Conservation (phyloP, 805 yeast species). For the Myxozyma kluyveri region DNA sequence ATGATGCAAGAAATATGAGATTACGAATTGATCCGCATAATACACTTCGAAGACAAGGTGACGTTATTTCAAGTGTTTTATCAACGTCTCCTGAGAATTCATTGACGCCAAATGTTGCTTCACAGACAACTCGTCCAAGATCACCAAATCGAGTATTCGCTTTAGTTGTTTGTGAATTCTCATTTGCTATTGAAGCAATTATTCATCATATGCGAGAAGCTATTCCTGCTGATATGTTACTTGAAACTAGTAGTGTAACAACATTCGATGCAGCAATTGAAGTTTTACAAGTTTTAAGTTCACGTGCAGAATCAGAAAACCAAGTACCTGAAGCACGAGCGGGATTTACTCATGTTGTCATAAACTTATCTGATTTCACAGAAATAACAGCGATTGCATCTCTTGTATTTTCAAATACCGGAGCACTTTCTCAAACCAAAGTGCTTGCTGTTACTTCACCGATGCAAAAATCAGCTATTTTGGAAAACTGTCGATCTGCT, state of each 20-base stretch:
- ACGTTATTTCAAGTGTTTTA: neutral
- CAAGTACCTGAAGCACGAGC: neutral
- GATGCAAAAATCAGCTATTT: conserved; percentile 31
- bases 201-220: conserved; percentile 35
- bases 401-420: conserved; percentile 12
- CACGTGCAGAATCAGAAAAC: neutral
- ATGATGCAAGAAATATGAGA: conserved; percentile 19
- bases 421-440: conserved; percentile 18
- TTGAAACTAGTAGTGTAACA: conserved; percentile 24
- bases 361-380: conserved; percentile 32
- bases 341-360: conserved; percentile 35
- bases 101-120: neutral
- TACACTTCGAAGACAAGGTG: neutral
- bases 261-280: conserved; percentile 19
- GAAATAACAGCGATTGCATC: conserved; percentile 26
- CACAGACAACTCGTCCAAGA: neutral
- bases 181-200: conserved; percentile 33
- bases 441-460: conserved; percentile 30
- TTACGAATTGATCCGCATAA: conserved; percentile 4
- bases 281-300: conserved; percentile 6
- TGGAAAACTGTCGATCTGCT: conserved; percentile 24
- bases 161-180: conserved; percentile 34
- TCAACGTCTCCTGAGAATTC: neutral
- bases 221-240: conserved; percentile 9
- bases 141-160: conserved; percentile 12